Conservation (phyloP, 768 basidiomycete genomes). For the Suillus cothurnatus region DNA sequence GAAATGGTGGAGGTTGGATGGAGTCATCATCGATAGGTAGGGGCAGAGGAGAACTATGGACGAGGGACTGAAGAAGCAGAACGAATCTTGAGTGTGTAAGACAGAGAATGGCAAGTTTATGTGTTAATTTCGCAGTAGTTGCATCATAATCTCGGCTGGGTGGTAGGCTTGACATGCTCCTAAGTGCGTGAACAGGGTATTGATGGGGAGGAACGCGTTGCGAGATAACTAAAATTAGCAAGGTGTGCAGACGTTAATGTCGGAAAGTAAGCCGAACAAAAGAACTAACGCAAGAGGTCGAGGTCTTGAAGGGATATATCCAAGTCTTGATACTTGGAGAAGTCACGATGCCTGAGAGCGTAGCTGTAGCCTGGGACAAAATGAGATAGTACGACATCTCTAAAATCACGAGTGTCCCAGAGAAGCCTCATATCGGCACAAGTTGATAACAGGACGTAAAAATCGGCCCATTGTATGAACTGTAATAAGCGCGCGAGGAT, state of each 20-base stretch:
- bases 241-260: constrained; percentile 10
- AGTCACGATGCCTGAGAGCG: constrained; percentile 44
- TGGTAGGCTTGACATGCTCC: constrained; percentile 44
- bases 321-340: constrained; percentile 45
- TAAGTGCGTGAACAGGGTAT: constrained; percentile 71
- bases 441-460: constrained; percentile 41
- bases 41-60: constrained; percentile 58
- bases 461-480: constrained; percentile 40
- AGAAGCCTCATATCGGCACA: constrained; percentile 37
- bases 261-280: constrained; percentile 16
- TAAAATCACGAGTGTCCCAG: constrained; percentile 34
- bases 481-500: constrained; percentile 37
- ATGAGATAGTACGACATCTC: constrained; percentile 42
- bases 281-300: constrained; percentile 62
- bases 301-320: constrained; percentile 60
- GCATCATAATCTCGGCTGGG: constrained; percentile 33
- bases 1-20: constrained; percentile 24
- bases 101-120: constrained; percentile 48
- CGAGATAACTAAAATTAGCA: constrained; percentile 54
- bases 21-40: constrained; percentile 48
- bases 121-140: constrained; percentile 20
- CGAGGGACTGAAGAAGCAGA: constrained; percentile 70
- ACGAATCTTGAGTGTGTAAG: constrained; percentile 76
- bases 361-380: constrained; percentile 62
- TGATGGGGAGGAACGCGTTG: constrained; percentile 64